phyloP scores from a whole-genome alignment of 345 rosid genomes.

The Citrus glauca region DNA sequence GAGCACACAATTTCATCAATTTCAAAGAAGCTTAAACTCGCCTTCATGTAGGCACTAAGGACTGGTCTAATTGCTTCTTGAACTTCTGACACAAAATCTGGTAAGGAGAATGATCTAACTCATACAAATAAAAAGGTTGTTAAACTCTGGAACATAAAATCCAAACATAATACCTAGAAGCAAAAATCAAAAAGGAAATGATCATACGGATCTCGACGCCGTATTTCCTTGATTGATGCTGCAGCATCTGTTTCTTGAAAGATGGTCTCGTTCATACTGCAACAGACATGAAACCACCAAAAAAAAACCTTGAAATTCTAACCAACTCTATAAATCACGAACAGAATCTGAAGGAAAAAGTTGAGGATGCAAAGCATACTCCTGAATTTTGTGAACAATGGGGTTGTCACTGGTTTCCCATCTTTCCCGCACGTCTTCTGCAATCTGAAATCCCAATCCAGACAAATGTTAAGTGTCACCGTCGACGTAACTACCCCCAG shows the following conservation, averaged over 20 bases:
- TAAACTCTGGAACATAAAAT: constrained; percentile 6
- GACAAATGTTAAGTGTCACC: neutral
- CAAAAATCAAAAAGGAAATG: constrained; percentile 6
- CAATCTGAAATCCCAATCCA: constrained; percentile 54
- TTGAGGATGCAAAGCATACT: constrained; percentile 43
- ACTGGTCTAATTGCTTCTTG: constrained; percentile 87
- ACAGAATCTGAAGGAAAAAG: neutral
- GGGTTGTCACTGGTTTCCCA: constrained; percentile 98
- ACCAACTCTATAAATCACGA: neutral
- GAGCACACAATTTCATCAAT: neutral
- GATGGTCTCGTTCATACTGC: constrained; percentile 76
- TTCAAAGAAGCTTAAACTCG: constrained; percentile 12
- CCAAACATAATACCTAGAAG: constrained; percentile 1
- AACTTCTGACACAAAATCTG: constrained; percentile 80
- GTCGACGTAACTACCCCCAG: neutral
- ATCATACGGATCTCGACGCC: constrained; percentile 85
- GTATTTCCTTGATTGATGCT: constrained; percentile 77
- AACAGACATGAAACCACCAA: constrained; percentile 18
- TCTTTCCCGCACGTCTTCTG: constrained; percentile 86
- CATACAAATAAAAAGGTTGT: constrained; percentile 10
- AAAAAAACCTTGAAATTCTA: neutral
- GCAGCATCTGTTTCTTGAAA: constrained; percentile 93
- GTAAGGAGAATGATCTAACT: constrained; percentile 81
- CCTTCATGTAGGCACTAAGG: constrained; percentile 80
- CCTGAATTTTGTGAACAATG: constrained; percentile 93